Base-by-base conservation (phyloP, 2,329 filamentous ascomycete genomes). In the Graphilbum ipis-grandicollis region DNA sequence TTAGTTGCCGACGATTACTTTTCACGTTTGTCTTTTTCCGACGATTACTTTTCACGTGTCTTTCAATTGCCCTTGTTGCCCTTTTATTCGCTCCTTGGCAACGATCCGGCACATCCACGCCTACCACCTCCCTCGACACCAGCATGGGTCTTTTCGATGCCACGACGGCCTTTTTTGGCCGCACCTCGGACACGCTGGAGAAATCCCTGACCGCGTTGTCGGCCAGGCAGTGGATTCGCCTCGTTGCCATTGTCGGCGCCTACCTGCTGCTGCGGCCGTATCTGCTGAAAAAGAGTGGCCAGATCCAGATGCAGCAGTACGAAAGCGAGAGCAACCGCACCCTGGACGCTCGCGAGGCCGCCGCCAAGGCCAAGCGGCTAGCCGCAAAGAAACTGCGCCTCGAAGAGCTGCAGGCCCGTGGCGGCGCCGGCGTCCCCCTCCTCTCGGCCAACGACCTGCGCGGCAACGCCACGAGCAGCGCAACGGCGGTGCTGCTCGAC, bases 251-350 rank as follows among this genome's bases (percentile, higher is more conserved):
- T 42, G 68, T 84, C 17, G 71, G 82, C 48, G 75, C 71, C 38
- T 92, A 88, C 60, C 52, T 75, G 44, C 66, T 90, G 36, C 49
- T 84, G 19, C 74, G 83, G 1, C 81, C 81, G 0, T 84, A 83
- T 52, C 55, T 86, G 36, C 65, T 86, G 49, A 78, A 77, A 50
- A 56, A 73, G 28, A 74, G 73, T 47, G 71, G 66, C 41, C 71
- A 69, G 48, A 56, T 66, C 43, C 73, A 81, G 50, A 69, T 75
- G 52, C 66, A 66, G 48, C 64, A 76, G 51, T 63, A 79, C 50
- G 73, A 76, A 47, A 64, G 75, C 48, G 65, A 70, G 43, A 60
- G 63, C 44, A 61, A 71, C 47, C 58, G 64, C 31, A 62, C 66
- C 23, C n/a, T n/a, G n/a, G n/a, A n/a, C n/a, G n/a, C n/a, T n/a